These are phyloP conservation scores for Crithidia fasciculata DNA, from an alignment of 208 protist genomes.

Conservation along the genomic window DNA sequence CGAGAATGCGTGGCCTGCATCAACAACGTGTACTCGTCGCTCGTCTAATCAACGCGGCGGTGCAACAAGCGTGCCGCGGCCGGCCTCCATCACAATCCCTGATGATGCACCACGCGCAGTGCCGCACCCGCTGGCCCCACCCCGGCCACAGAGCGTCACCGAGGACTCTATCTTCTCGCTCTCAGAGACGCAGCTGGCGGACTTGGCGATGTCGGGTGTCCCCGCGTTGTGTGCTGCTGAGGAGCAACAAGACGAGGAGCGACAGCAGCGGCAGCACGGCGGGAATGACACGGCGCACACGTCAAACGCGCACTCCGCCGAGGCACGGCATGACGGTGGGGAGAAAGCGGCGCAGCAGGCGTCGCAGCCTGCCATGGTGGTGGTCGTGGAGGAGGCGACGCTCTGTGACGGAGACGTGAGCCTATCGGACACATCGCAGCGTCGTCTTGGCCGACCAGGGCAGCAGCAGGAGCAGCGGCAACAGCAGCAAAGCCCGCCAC, in stretches of 20 bases:
- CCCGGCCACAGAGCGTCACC: slow-evolving; percentile 42
- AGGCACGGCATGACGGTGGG: background rate
- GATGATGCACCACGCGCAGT: background rate
- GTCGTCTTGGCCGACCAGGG: background rate
- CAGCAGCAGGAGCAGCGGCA: background rate
- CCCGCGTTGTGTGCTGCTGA: slow-evolving; percentile 29
- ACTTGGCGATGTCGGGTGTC: slow-evolving; percentile 39
- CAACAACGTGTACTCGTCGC: background rate
- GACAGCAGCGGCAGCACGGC: slow-evolving; percentile 6
- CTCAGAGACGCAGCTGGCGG: slow-evolving; percentile 42
- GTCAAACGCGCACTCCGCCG: background rate
- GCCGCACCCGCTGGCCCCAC: slow-evolving; percentile 43
- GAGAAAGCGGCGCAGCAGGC: background rate
- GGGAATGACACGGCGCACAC: background rate
- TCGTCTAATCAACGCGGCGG: background rate
- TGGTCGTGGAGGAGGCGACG: background rate
- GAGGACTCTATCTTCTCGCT: slow-evolving; percentile 80
- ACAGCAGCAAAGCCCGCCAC: background rate
- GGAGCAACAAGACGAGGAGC: background rate
- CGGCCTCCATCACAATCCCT: slow-evolving; percentile 3
- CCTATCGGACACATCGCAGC: background rate
- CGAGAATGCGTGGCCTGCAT: background rate
- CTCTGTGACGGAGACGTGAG: background rate
- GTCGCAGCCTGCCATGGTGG: background rate
- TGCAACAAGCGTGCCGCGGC: background rate